phyloP scores from a whole-genome alignment of 2,329 filamentous ascomycete species.

The Blastomyces parvus region DNA sequence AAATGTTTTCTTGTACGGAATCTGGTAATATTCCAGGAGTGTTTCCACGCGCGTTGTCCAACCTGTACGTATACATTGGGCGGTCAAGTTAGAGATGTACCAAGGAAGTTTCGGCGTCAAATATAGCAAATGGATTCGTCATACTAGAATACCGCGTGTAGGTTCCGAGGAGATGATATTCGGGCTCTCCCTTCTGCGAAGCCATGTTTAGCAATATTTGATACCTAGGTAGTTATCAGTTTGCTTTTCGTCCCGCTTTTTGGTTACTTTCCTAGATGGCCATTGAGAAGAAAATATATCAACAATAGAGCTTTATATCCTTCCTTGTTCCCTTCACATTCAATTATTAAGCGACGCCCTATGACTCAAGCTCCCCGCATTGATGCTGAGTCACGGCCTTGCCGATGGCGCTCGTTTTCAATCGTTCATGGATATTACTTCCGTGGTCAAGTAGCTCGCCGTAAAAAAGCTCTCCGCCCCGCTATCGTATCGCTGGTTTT shows the following conservation, averaged over 20 bases:
- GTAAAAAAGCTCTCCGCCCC: no score
- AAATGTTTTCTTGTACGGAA: constrained; percentile 22
- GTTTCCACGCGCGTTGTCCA: constrained; percentile 29
- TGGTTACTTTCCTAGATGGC: neutral
- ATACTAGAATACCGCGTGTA: constrained; percentile 29
- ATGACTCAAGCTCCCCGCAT: neutral
- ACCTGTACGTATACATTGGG: constrained; percentile 17
- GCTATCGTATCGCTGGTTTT: no score
- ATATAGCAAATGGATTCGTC: neutral
- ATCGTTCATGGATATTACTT: no score
- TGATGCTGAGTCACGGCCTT: no score
- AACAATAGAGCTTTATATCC: no score
- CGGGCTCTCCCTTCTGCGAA: constrained; percentile 8
- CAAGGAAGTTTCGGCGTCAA: neutral
- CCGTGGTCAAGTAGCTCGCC: no score
- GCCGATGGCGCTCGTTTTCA: no score
- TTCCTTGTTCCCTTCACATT: no score
- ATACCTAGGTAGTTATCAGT: neutral
- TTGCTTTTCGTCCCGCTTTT: neutral
- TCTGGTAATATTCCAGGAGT: constrained; percentile 29
- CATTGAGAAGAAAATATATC: neutral
- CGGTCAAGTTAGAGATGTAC: neutral
- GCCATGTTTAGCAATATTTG: neutral
- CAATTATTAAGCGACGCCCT: neutral
- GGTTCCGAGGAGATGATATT: constrained; percentile 25